phyloP scores from a whole-genome alignment of 257 asterid species.

The Solanum bulbocastanum region DNA sequence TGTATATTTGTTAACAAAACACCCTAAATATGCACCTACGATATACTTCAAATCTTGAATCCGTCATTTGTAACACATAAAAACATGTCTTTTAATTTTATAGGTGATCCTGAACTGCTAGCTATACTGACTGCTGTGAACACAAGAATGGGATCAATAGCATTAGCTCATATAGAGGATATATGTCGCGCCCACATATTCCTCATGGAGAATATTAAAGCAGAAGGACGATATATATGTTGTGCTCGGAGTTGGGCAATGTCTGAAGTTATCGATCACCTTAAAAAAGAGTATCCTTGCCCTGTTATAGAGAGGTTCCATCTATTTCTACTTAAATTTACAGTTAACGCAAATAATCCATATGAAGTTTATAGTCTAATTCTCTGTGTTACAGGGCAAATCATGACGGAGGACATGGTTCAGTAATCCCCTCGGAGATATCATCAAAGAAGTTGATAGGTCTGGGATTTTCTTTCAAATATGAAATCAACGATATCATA shows the following conservation, averaged over 20 bases:
- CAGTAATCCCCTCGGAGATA: conserved; percentile 33
- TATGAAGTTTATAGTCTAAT: background rate
- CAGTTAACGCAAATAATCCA: background rate
- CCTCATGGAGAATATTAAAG: conserved; percentile 55
- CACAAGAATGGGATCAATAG: conserved; percentile 83
- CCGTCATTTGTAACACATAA: background rate
- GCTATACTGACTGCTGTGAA: conserved; percentile 49
- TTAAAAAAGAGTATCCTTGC: conserved; percentile 28
- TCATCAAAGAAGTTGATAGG: conserved; percentile 64
- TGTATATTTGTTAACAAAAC: background rate
- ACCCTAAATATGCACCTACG: background rate
- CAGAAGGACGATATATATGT: conserved; percentile 62
- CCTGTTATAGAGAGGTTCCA: conserved; percentile 36
- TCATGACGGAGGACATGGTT: conserved; percentile 8
- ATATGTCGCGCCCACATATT: conserved; percentile 62
- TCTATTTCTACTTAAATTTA: background rate
- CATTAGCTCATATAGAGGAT: conserved; percentile 68
- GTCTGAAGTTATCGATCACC: conserved; percentile 36
- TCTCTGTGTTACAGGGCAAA: conserved; percentile 14
- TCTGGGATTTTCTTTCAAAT: conserved; percentile 52
- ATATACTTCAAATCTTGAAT: background rate
- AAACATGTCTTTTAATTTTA: background rate
- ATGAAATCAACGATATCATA: conserved; percentile 43
- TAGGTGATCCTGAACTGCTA: conserved; percentile 46
- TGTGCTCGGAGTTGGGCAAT: conserved; percentile 36